Conservation (phyloP, 805 yeast species). For the Candida incommunis region DNA sequence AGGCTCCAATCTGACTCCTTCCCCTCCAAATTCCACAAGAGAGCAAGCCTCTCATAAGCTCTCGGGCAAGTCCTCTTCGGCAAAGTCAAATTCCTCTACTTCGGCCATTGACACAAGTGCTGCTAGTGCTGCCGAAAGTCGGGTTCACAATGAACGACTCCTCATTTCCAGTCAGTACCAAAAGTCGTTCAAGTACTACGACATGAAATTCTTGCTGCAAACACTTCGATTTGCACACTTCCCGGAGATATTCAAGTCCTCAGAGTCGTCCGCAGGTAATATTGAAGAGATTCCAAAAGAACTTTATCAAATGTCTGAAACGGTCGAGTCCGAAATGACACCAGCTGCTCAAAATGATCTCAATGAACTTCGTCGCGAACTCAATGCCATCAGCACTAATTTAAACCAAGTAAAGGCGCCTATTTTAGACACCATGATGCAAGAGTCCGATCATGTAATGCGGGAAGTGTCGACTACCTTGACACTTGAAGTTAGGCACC, state of each 20-base stretch:
- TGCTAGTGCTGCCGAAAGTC: neutral
- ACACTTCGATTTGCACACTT: neutral
- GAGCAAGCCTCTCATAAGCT: neutral
- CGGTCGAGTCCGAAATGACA: neutral
- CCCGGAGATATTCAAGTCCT: neutral
- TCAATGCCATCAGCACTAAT: neutral
- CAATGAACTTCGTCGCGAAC: neutral
- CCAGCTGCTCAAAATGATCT: neutral
- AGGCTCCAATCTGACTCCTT: neutral
- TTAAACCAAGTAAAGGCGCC: slow-evolving; percentile 9
- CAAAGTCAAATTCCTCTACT: neutral
- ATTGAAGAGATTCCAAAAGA: neutral
- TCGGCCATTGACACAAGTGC: neutral
- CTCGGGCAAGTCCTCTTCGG: neutral
- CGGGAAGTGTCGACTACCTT: slow-evolving; percentile 14
- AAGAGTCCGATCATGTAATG: slow-evolving; percentile 14
- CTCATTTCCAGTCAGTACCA: neutral
- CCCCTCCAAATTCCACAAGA: neutral
- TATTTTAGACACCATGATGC: slow-evolving; percentile 11
- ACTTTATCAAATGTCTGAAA: neutral
- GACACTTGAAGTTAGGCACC: slow-evolving; percentile 11
- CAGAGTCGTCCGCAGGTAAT: neutral
- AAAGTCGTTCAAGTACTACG: neutral
- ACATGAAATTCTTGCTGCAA: neutral
- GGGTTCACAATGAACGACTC: neutral